Evolutionary conservation across 495 filamentous ascomycete species (phyloP), one percentile per base, ranked within the genome.

Genomic region (Bombardia bombarda): DNA sequence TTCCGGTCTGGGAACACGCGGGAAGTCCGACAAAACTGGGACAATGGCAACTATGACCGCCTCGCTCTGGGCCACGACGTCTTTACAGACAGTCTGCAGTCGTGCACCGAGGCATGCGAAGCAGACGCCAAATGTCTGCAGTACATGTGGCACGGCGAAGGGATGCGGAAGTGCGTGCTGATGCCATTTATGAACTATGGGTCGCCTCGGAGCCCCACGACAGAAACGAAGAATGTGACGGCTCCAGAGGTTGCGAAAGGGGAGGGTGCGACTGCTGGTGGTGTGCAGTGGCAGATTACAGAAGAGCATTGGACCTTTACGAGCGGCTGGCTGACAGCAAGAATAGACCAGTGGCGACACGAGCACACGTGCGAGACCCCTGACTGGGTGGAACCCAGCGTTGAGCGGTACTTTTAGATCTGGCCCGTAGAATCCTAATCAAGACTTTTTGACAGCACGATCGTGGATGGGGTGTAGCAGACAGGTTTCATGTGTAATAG

Each of bases 351-450:
- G n/a, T 50, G 48, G 48, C 30, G 28, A 3, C 22, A 18, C 21
- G 13, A 38, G 2, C 38, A 42, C 16, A 14, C 2, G 25, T 46
- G 48, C 23, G 13, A 13, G 14, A 16, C n/a, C 4, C 38, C 43
- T 3, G 42, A 47, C 16, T 51, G 49, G 49, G 32, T 47, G n/a
- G 26, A 17, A 1, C 49, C 49, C 6, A 51, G 49, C 22, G 44
- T 41, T 10, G 41, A 43, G 20, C 26, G 49, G 16, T 31, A 39
- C 21, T 43, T 25, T 35, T 38, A 38, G 24, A 8, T 13, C n/a
- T 43, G 21, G 38, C n/a, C n/a, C n/a, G n/a, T n/a, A n/a, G n/a
- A n/a, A n/a, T n/a, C n/a, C n/a, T n/a, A n/a, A n/a, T n/a, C n/a
- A n/a, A n/a, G n/a, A n/a, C n/a, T n/a, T n/a, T n/a, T n/a, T n/a